Conservation (phyloP, 2,329 filamentous ascomycete species). For the Monilinia fructicola region DNA sequence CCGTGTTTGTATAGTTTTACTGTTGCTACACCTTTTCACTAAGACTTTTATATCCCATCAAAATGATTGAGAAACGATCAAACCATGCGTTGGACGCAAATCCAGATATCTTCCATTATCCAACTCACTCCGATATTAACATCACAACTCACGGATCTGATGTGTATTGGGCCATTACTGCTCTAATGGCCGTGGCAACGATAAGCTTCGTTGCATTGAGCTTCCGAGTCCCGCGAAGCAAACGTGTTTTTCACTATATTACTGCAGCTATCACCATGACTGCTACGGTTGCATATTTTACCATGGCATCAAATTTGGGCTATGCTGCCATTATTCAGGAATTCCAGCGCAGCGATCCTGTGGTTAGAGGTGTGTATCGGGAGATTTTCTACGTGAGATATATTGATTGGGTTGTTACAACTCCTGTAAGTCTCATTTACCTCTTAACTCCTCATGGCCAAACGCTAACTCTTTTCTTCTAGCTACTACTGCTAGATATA, state of each 20-base stretch:
- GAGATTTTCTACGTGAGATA: conserved; percentile 68
- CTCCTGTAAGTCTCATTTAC: conserved; percentile 45
- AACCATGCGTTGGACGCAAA: conserved; percentile 32
- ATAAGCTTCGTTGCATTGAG: conserved; percentile 54
- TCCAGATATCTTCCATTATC: conserved; percentile 35
- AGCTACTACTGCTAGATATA: conserved; percentile 59
- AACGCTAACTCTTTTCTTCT: neutral
- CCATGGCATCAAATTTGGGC: conserved; percentile 66
- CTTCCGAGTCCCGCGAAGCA: conserved; percentile 52
- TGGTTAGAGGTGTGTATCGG: conserved; percentile 52
- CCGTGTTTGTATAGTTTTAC: neutral
- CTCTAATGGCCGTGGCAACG: conserved; percentile 57
- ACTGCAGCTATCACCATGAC: conserved; percentile 58
- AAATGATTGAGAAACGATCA: conserved; percentile 21
- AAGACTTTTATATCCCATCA: neutral
- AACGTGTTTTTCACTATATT: conserved; percentile 65
- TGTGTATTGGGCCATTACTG: conserved; percentile 62
- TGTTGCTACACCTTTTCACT: neutral
- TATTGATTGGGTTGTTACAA: conserved; percentile 64
- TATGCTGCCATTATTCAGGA: conserved; percentile 63
- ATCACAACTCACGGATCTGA: conserved; percentile 61
- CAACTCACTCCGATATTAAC: conserved; percentile 49
- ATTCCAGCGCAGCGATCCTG: conserved; percentile 48
- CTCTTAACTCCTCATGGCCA: neutral
- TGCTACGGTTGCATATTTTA: conserved; percentile 63